Evolutionary conservation across 192 early-diverging fungal genomes (phyloP).

Genomic region (Backusella tarrabulga): DNA sequence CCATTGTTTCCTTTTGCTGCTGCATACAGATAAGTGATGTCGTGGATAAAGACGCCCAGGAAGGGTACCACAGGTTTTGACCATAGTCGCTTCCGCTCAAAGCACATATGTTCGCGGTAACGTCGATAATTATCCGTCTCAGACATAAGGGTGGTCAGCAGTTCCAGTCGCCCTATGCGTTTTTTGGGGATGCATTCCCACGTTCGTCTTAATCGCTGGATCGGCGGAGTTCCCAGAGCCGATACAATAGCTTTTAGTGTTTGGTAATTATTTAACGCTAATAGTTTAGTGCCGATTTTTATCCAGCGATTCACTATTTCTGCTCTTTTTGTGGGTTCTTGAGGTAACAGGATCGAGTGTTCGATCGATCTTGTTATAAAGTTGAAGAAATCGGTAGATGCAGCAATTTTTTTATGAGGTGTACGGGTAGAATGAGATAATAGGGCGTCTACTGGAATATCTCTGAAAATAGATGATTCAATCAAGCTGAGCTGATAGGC

Average conservation of each 20-base stretch:
- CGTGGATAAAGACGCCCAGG: conserved; percentile 74
- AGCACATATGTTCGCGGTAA: conserved; percentile 60
- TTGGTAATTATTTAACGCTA: conserved; percentile 65
- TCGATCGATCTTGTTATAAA: conserved; percentile 75
- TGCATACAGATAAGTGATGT: conserved; percentile 71
- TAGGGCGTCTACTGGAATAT: conserved; percentile 59
- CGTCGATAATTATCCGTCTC: conserved; percentile 70
- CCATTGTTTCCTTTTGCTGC: conserved; percentile 52
- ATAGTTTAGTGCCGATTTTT: conserved; percentile 58
- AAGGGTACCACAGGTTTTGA: conserved; percentile 65
- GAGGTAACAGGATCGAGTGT: conserved; percentile 62
- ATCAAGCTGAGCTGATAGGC: conserved; percentile 70
- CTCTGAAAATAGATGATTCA: conserved; percentile 65
- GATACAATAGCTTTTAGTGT: conserved; percentile 68
- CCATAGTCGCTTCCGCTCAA: conserved; percentile 25
- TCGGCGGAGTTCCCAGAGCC: conserved; percentile 67
- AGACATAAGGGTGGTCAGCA: conserved; percentile 55
- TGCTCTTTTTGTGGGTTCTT: conserved; percentile 55
- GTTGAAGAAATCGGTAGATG: conserved; percentile 79
- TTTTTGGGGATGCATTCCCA: conserved; percentile 72
- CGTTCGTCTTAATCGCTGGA: conserved; percentile 66
- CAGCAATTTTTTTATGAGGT: conserved; percentile 59
- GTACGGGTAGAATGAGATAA: conserved; percentile 59
- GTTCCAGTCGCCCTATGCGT: conserved; percentile 52
- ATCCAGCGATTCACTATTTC: conserved; percentile 68